phyloP scores from a whole-genome alignment of 176 grass and related monocot species.

The Juncus effusus region DNA sequence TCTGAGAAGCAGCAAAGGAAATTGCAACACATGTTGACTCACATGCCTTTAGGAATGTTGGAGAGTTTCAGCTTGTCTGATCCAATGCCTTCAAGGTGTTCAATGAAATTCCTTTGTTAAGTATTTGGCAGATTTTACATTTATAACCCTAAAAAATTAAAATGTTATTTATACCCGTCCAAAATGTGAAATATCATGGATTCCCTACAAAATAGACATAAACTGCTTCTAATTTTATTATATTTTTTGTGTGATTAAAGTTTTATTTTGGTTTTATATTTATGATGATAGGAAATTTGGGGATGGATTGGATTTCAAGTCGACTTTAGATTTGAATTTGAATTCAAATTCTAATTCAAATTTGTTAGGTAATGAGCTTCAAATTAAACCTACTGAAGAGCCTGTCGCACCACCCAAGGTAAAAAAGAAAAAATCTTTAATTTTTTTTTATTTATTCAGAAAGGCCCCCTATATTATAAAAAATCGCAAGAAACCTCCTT shows the following conservation, averaged over 20 bases:
- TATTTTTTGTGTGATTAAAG: slow-evolving; percentile 24
- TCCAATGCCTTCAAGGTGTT: slow-evolving; percentile 41
- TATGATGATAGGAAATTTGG: slow-evolving; percentile 30
- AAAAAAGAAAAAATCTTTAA: not conserved
- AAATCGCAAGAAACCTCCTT: too few relatives aligned
- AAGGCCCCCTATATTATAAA: too few relatives aligned
- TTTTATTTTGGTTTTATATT: slow-evolving; percentile 16
- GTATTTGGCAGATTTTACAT: not conserved
- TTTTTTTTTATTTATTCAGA: not conserved
- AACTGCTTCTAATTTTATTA: slow-evolving; percentile 15
- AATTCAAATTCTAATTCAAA: slow-evolving; percentile 5
- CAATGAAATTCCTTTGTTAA: not conserved
- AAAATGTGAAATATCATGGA: too few relatives aligned
- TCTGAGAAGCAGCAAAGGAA: slow-evolving; percentile 63
- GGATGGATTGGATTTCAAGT: slow-evolving; percentile 39
- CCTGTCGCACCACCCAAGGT: slow-evolving; percentile 76
- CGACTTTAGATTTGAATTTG: slow-evolving; percentile 26
- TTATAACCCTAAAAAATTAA: too few relatives aligned
- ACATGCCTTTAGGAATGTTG: slow-evolving; percentile 57
- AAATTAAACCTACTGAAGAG: slow-evolving; percentile 58
- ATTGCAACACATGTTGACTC: slow-evolving; percentile 73
- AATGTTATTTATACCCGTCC: too few relatives aligned
- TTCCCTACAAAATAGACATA: too few relatives aligned
- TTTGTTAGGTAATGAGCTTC: slow-evolving; percentile 8
- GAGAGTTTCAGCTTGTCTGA: slow-evolving; percentile 32